phyloP scores from a whole-genome alignment of 768 basidiomycete genomes.

The Boletellus sp. region DNA sequence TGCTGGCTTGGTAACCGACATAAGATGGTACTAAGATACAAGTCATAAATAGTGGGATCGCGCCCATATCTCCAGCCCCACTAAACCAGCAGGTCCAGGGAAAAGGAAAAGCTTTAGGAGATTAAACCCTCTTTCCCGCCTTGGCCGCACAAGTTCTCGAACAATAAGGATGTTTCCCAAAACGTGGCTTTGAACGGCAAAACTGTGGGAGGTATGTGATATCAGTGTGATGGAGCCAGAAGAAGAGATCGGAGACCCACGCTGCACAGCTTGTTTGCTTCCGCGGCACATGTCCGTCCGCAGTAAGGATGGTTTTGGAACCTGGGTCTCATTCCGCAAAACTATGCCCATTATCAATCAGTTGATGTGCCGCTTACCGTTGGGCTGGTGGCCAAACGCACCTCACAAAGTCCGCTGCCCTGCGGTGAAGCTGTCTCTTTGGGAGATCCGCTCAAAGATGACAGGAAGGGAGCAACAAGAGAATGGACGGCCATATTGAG shows the following conservation, averaged over 20 bases:
- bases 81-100: background rate
- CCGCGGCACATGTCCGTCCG: conserved; percentile 58
- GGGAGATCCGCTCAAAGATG: background rate
- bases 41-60: conserved; percentile 16
- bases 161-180: conserved; percentile 33
- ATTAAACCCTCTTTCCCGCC: conserved; percentile 18
- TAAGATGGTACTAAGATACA: conserved; percentile 16
- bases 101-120: background rate
- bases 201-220: conserved; percentile 11
- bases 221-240: conserved; percentile 4
- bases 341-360: conserved; percentile 31
- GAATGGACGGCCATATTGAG: conserved; percentile 1
- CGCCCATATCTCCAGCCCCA: background rate
- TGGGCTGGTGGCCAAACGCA: conserved; percentile 6
- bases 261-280: conserved; percentile 35
- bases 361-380: background rate
- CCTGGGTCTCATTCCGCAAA: conserved; percentile 58
- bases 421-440: conserved; percentile 5
- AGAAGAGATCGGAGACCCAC: conserved; percentile 13
- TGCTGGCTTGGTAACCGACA: conserved; percentile 1
- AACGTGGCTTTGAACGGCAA: conserved; percentile 30
- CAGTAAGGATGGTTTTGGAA: conserved; percentile 58
- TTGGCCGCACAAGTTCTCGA: conserved; percentile 31
- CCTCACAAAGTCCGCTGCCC: conserved; percentile 28
- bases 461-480: conserved; percentile 1